Percentiles rank a stretch among this genome's conserved stretches.
phyloP scores from a whole-genome alignment of 495 filamentous ascomycete genomes.

The Penicillium arizonense region DNA sequence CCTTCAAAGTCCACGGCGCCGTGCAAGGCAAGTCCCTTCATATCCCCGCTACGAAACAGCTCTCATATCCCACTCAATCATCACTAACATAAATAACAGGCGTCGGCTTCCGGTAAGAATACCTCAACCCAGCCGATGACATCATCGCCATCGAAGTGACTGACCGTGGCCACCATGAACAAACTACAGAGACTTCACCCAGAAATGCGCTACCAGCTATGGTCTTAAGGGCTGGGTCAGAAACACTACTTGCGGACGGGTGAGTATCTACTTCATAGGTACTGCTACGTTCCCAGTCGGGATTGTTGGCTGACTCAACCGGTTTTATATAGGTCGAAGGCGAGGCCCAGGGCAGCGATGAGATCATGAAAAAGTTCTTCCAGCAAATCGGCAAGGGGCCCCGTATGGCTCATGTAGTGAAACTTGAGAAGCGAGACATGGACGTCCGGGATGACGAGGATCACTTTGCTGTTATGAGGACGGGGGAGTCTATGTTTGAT shows the following conservation, averaged over 20 bases:
- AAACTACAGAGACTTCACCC: constrained; percentile 61
- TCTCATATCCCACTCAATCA: neutral
- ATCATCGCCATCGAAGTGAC: constrained; percentile 9
- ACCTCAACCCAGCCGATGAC: constrained; percentile 12
- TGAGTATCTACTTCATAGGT: constrained; percentile 24
- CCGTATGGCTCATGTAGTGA: constrained; percentile 61
- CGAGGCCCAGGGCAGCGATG: constrained; percentile 76
- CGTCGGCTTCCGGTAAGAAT: constrained; percentile 66
- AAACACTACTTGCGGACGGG: constrained; percentile 73
- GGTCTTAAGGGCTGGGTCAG: constrained; percentile 75
- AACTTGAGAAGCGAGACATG: constrained; percentile 66
- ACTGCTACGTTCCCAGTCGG: neutral
- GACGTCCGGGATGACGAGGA: constrained; percentile 60
- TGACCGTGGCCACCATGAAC: neutral
- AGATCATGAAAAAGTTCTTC: constrained; percentile 63
- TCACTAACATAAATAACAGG: constrained; percentile 40
- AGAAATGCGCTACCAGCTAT: constrained; percentile 61
- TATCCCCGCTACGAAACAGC: too few species aligned
- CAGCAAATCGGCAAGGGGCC: constrained; percentile 78
- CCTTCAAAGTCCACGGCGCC: constrained; percentile 50
- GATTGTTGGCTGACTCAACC: neutral
- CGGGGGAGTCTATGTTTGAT: constrained; percentile 29
- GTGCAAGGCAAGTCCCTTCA: constrained; percentile 44
- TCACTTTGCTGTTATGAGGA: constrained; percentile 55
- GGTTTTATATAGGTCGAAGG: constrained; percentile 67